Conservation (phyloP, 139 green algal genomes). For the Nannochloris sp. region DNA sequence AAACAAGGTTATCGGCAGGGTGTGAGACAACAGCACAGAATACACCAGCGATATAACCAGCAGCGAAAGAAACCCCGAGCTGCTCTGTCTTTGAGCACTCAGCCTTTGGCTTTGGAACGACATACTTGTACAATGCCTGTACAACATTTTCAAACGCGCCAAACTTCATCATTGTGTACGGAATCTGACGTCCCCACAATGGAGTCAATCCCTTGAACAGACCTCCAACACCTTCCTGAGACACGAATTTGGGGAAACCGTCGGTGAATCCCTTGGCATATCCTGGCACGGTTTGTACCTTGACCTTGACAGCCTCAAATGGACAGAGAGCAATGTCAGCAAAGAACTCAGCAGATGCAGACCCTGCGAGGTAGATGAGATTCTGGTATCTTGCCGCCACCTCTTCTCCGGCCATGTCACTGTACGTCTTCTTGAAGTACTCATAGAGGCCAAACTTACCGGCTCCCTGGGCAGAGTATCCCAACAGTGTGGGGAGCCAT, state of each 20-base stretch:
- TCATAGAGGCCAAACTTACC: conserved; percentile 91
- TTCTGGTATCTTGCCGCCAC: conserved; percentile 79
- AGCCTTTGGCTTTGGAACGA: conserved; percentile 79
- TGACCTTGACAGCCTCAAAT: conserved; percentile 94
- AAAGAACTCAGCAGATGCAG: conserved; percentile 88
- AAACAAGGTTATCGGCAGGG: conserved; percentile 90
- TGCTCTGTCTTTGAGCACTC: conserved; percentile 88
- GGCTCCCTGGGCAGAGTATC: conserved; percentile 78
- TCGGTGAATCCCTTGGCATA: conserved; percentile 74
- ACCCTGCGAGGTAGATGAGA: conserved; percentile 76
- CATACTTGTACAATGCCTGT: conserved; percentile 81
- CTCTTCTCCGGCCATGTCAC: conserved; percentile 74
- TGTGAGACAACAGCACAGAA: conserved; percentile 85
- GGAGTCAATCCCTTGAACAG: conserved; percentile 79
- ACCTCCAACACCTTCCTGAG: conserved; percentile 33
- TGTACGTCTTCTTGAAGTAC: conserved; percentile 62
- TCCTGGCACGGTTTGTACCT: conserved; percentile 85
- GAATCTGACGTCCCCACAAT: conserved; percentile 87
- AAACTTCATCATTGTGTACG: conserved; percentile 97
- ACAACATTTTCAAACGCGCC: conserved; percentile 87
- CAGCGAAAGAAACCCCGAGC: conserved; percentile 78
- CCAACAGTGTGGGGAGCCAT: conserved; percentile 73
- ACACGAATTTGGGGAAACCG: conserved; percentile 79
- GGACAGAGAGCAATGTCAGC: conserved; percentile 87
- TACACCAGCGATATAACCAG: conserved; percentile 82